Conservation (phyloP, 192 early-diverging fungal genomes). For the Chytriomyces sp. region DNA sequence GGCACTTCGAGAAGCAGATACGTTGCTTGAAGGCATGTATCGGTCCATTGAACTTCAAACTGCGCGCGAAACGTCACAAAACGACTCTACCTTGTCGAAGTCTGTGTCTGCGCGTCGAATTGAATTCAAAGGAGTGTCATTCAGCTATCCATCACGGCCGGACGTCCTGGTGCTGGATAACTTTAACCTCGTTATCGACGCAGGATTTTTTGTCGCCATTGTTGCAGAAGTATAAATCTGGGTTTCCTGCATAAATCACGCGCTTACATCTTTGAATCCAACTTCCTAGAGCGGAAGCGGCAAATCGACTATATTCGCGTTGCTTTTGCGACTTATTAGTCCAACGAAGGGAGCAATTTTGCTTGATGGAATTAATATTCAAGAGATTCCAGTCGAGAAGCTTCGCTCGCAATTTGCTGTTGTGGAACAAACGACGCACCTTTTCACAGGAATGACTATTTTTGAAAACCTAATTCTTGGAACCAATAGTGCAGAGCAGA, state of each 20-base stretch:
- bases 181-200: constrained; percentile 1
- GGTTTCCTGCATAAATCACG: background rate
- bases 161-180: background rate
- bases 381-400: constrained; percentile 67
- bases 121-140: constrained; percentile 71
- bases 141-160: constrained; percentile 48
- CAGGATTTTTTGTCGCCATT: constrained; percentile 62
- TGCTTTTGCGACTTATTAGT: constrained; percentile 79
- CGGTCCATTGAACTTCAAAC: background rate
- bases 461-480: constrained; percentile 14
- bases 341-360: constrained; percentile 56
- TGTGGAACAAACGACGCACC: constrained; percentile 49
- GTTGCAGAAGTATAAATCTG: constrained; percentile 58
- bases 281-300: constrained; percentile 70
- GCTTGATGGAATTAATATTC: constrained; percentile 41
- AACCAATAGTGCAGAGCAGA: too few relatives aligned
- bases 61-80: background rate
- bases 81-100: background rate
- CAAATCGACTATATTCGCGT: constrained; percentile 62
- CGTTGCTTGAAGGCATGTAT: background rate
- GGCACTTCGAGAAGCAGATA: background rate
- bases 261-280: background rate
- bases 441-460: constrained; percentile 4
- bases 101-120: constrained; percentile 40
- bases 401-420: constrained; percentile 79